Evolutionary conservation across 2,329 filamentous ascomycete genomes (phyloP), one percentile per base, ranked within the genome.

Genomic region (Pyrenochaeta sp.): DNA sequence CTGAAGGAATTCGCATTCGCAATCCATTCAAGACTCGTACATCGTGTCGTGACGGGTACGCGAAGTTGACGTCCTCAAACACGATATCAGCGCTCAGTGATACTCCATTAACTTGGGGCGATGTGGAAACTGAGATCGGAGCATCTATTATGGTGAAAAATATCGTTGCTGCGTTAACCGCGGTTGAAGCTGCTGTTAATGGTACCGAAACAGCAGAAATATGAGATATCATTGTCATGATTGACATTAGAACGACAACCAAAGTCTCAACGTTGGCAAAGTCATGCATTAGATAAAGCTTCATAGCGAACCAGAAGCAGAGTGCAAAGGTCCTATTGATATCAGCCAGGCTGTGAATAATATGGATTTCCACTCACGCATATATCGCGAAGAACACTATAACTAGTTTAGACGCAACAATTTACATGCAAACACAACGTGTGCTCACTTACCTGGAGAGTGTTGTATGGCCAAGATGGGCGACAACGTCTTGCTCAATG

Each of bases 21-120:
- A 97, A 88, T 59, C 88, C 86, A 37, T 93, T 80, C 89, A 98
- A 93, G 41, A 97, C 90, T 2, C 86, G 85, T 4, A 96, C 91
- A 67, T 97, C 91, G 0, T 92, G 92, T 21, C 94, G 58, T 11
- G 52, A 50, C 4, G 58, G 60, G 48, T 72, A 72, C 3, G 61
- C 53, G 30, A 70, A 70, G n/a, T 56, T 61, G 49, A 71, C 46
- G 17, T 57, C 53, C 4, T 54, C 37, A 14, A 70, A 46, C 1
- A 44, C 20, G 14, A 56, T 82, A 32, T 72, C 64, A 4, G 54
- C 44, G 18, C 50, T 40, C 11, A 58, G 4, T 3, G 52, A 56
- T 1, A 67, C 57, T 4, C 57, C 41, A 5, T 57, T 49, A 7
- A 15, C 56, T 35, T 58, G 49, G 4, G 61, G 15, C 2, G 66